Evolutionary conservation across 2,329 filamentous ascomycete genomes (phyloP), one percentile per base, ranked within the genome.

Genomic region (Stemphylium lycopersici): DNA sequence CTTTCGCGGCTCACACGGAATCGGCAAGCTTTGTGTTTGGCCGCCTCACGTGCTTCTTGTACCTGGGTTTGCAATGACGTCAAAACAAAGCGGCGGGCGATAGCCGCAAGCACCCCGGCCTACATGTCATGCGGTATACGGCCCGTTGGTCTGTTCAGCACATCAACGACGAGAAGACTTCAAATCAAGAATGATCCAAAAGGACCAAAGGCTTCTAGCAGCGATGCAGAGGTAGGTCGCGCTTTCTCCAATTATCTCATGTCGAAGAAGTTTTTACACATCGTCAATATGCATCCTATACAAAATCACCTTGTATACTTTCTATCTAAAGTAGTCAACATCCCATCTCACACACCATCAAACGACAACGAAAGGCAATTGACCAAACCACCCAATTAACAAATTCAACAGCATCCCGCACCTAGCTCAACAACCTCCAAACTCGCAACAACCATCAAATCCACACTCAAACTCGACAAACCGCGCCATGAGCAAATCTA

Each of bases 401-500:
- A 36, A 33, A 13, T n/a, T 7, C 6, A 4, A 15, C 8, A 29
- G 37, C 16, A 36, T 22, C 54, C 40, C 26, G 11, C 24, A 34
- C 26, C 34, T 11, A 40, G 56, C 6, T 56, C 62, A 24, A 40
- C 65, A 6, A 61, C 66, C 16, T 47, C 66, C 31, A 67, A 59
- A 39, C 60, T 71, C 12, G 58, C 67, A 15, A 51, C 62, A 55
- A 69, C 69, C 20, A 54, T 74, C 6, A 71, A 70, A 34, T 62
- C 69, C 7, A 70, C 63, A 15, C 59, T 73, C 44, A 70, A 67
- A 44, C 58, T 73, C 43, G 61, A 68, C 55, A 64, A 60, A 15
- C 60, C 63, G 37, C 72, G 80, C 7, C 75, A 81, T 11, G 95
- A 99, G 77, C 92, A 99, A 71, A 96, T 99, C 70, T 97, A 96